Evolutionary conservation across 148 eudicot species (phyloP).

Genomic region (Rhododendron kiyosumense): DNA sequence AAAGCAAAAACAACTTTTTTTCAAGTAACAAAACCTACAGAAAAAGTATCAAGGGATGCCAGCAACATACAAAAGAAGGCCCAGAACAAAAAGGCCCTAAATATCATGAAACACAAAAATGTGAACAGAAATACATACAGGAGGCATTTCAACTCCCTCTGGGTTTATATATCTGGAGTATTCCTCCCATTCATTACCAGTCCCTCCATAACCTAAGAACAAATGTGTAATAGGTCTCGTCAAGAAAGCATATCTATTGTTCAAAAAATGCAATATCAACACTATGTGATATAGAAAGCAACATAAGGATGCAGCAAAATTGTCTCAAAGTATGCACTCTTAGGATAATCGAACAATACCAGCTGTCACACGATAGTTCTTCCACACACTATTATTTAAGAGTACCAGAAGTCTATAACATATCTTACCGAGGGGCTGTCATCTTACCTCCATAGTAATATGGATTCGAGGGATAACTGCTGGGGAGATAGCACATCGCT

Average conservation of each 20-base stretch:
- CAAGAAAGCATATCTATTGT: background rate
- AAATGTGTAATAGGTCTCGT: background rate
- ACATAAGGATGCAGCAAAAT: background rate
- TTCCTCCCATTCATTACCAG: conserved; percentile 5
- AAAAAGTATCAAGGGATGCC: background rate
- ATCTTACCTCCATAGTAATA: conserved; percentile 5
- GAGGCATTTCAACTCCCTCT: conserved; percentile 10
- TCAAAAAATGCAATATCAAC: background rate
- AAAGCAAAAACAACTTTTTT: background rate
- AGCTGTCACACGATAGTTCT: background rate
- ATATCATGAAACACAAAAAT: background rate
- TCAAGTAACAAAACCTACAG: background rate
- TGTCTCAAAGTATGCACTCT: background rate
- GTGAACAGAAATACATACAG: background rate
- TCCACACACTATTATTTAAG: background rate
- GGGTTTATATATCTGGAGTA: background rate
- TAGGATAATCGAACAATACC: background rate
- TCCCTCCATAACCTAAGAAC: background rate
- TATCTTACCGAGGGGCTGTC: background rate
- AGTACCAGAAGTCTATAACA: background rate
- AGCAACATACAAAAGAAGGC: background rate
- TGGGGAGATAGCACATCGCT: background rate
- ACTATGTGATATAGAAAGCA: background rate
- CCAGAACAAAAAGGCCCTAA: background rate
- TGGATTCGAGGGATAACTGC: background rate